Evolutionary conservation across 2,329 filamentous ascomycete genomes (phyloP), one percentile per base, ranked within the genome.

Genomic region (Talaromyces sp.): DNA sequence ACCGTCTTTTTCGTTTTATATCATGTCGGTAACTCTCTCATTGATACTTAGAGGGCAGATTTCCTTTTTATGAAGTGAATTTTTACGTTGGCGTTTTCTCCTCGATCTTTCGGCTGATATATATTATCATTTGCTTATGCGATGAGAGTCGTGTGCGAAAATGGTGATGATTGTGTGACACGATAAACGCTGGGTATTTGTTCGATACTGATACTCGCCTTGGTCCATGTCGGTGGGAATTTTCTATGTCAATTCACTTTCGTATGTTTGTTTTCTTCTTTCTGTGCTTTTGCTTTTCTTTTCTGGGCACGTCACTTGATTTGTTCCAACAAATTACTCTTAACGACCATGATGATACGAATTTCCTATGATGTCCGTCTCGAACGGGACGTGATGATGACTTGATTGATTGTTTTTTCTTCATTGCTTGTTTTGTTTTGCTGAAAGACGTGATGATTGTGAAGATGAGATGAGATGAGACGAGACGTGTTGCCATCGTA

Each of bases 301-400:
- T 22, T 27, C 19, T 34, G 49, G 19, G 47, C 31, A 51, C 49
- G 40, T 63, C 31, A n/a, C 27, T 63, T 47, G 53, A 47, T 38
- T 45, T 63, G 51, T 36, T 56, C n/a, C 19, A 54, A 43, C 54
- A 60, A 61, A 61, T 56, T 63, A 29, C 58, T 67, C 43, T 38
- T 70, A 67, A 70, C 65, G 69, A 70, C 69, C 64, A 68, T 68
- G 64, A 70, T 69, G 69, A 68, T 60, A 69, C 69, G 69, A 70
- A 69, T 70, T 62, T 70, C 68, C 58, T 70, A 63, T 66, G 25
- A 53, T 61, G 43, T 31, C 31, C 29, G 34, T 38, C 22, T 58
- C 47, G 34, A 53, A 51, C n/a, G 58, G 53, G 31, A 51, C 64
- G 45, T 61, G 29, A 53, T 66, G 51, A 61, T 60, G 45, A 59